Evolutionary conservation across 225 moss, liverwort and hornwort species (phyloP), one percentile per base, ranked within the genome.

Genomic region (Pleurozium schreberi): DNA sequence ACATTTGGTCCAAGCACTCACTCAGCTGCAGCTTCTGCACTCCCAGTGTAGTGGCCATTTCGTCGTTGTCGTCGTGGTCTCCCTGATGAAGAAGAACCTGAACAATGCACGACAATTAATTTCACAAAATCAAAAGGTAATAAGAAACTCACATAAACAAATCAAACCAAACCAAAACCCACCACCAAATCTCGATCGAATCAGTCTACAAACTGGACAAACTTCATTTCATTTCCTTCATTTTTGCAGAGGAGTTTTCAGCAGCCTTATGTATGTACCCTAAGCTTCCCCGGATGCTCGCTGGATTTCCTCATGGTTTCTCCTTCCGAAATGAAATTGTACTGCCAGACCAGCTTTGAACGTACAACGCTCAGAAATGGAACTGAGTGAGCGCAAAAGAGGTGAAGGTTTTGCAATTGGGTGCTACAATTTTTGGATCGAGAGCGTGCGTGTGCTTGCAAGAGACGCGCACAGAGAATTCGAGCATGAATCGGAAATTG

Each of bases 21-120:
- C 94, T 98, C 75, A 98, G 94, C 92, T 98, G 96, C 75, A 95
- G 95, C 92, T 95, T 96, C 84, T 98, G 95, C 83, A 95, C 93
- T 84, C 94, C 96, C 88, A 93, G 3, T 13, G n/a, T n/a, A n/a
- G 58, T 52, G 50, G 85, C 85, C 77, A 82, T 77, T 70, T 89
- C 90, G 20, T 87, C 83, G 22, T 74, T 79, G n/a, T n/a, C n/a
- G 5, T 18, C 83, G 21, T 50, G 87, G 19, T 20, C 57, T 20
- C 20, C 19, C 80, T 64, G 63, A 66, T 73, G 86, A 66, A 88
- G 59, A 66, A 88, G 65, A 18, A 88, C 87, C 92, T 90, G 88
- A 40, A 58, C 33, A 67, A 62, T 36, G 10, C 83, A 53, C 47
- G 11, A 8, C n/a, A 38, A 65, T n/a, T n/a, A n/a, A n/a, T 84